These are phyloP conservation scores for Starmerella tilneyi DNA, from an alignment of 805 yeast species.

Conservation along the genomic window DNA sequence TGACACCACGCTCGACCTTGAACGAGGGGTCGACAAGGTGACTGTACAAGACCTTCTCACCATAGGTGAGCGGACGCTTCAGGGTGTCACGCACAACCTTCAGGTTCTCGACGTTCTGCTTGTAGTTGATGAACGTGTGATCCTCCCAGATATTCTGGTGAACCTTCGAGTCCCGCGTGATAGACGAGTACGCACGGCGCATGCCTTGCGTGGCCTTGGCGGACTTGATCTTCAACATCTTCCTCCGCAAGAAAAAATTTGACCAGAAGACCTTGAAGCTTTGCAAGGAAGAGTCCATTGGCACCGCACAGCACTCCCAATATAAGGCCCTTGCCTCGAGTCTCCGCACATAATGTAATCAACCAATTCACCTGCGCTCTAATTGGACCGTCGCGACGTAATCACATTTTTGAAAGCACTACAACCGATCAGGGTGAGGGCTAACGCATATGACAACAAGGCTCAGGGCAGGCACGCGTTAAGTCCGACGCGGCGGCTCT, in stretches of 20 bases:
- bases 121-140: slow-evolving; percentile 82
- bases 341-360: slow-evolving; percentile 18
- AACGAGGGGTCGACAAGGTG: slow-evolving; percentile 90
- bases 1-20: slow-evolving; percentile 74
- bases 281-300: neutral
- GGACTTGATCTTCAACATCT: slow-evolving; percentile 20
- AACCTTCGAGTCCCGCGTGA: slow-evolving; percentile 62
- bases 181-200: slow-evolving; percentile 26
- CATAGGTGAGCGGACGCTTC: slow-evolving; percentile 83
- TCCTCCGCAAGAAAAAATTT: slow-evolving; percentile 1
- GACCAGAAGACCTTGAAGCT: slow-evolving; percentile 5
- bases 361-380: slow-evolving; percentile 10
- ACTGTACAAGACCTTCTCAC: slow-evolving; percentile 90
- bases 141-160: slow-evolving; percentile 52
- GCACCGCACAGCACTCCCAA: slow-evolving; percentile 15
- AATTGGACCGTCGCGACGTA: slow-evolving; percentile 12
- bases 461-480: neutral
- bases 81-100: slow-evolving; percentile 73
- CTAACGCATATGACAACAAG: slow-evolving; percentile 2
- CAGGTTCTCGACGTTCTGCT: slow-evolving; percentile 79
- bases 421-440: neutral
- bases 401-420: neutral
- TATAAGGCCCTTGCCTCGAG: slow-evolving; percentile 7
- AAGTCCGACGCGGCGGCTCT: too few species aligned
- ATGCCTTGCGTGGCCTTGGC: slow-evolving; percentile 15